These are phyloP conservation scores for Henckelia pumila DNA, from an alignment of 257 asterid genomes.

Conservation along the genomic window DNA sequence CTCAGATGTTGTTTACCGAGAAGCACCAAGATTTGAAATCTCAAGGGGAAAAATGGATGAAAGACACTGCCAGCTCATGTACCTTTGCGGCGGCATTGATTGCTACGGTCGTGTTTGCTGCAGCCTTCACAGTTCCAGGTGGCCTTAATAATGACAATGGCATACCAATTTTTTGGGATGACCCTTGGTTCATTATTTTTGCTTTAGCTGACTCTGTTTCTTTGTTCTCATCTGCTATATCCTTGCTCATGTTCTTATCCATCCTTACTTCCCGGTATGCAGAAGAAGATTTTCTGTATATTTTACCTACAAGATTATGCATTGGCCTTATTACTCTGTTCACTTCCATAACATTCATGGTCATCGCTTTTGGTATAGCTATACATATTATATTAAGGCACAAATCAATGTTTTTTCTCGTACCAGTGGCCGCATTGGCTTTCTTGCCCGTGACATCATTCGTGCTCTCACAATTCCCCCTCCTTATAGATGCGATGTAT, in stretches of 20 bases:
- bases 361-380: not conserved
- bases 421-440: not conserved
- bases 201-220: not conserved
- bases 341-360: constrained; percentile 10
- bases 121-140: constrained; percentile 28
- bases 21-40: constrained; percentile 14
- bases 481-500: not conserved
- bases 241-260: constrained; percentile 10
- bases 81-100: constrained; percentile 19
- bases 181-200: not conserved
- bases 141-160: constrained; percentile 5
- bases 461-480: not conserved
- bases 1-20: constrained; percentile 1
- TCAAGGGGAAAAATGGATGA: not conserved
- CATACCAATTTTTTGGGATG: not conserved
- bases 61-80: constrained; percentile 13
- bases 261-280: constrained; percentile 14
- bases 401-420: not conserved
- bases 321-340: not conserved
- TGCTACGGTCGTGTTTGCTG: constrained; percentile 18
- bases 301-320: not conserved
- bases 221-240: constrained; percentile 1
- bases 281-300: not conserved
- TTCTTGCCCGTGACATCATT: not conserved
- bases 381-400: constrained; percentile 1